These are phyloP conservation scores for Oldenlandia corymbosa DNA, from an alignment of 257 asterid genomes.

Conservation along the genomic window DNA sequence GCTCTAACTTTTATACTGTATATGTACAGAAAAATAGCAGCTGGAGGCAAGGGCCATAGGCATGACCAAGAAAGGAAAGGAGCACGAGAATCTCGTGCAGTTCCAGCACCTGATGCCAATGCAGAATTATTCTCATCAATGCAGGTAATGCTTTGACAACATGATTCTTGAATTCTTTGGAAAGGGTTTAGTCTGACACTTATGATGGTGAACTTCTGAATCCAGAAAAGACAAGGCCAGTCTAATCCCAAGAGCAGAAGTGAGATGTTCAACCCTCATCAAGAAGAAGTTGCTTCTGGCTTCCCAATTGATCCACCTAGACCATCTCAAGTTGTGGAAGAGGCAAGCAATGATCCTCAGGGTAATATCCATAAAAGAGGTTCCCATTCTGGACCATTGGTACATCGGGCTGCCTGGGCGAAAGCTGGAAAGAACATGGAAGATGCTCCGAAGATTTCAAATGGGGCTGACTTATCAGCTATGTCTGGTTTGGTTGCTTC, in stretches of 20 bases:
- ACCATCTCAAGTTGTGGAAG: conserved; percentile 65
- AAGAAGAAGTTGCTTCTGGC: conserved; percentile 86
- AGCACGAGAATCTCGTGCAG: conserved; percentile 27
- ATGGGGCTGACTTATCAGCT: conserved; percentile 54
- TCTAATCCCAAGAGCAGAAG: conserved; percentile 89
- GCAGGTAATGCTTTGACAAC: conserved; percentile 16
- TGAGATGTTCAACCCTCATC: conserved; percentile 89
- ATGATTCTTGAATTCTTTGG: neutral
- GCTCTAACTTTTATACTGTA: conserved; percentile 14
- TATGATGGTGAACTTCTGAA: conserved; percentile 12
- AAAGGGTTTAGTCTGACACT: neutral
- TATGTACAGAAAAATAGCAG: conserved; percentile 59
- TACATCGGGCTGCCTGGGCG: conserved; percentile 78
- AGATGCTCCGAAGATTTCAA: conserved; percentile 57
- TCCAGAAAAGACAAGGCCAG: conserved; percentile 76
- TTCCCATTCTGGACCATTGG: conserved; percentile 96
- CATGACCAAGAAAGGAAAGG: conserved; percentile 22
- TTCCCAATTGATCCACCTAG: conserved; percentile 94
- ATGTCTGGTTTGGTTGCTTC: conserved; percentile 83
- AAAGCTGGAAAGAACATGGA: conserved; percentile 67
- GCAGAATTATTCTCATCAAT: conserved; percentile 24
- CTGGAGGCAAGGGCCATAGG: conserved; percentile 37
- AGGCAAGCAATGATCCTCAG: conserved; percentile 42
- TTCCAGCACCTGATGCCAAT: conserved; percentile 34
- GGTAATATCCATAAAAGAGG: conserved; percentile 58